A percentile compares a stretch with the other conserved stretches of the same genome.
These are phyloP conservation scores for Lodderomyces margitis DNA, from an alignment of 1,139 yeast species.

Conservation along the genomic window DNA sequence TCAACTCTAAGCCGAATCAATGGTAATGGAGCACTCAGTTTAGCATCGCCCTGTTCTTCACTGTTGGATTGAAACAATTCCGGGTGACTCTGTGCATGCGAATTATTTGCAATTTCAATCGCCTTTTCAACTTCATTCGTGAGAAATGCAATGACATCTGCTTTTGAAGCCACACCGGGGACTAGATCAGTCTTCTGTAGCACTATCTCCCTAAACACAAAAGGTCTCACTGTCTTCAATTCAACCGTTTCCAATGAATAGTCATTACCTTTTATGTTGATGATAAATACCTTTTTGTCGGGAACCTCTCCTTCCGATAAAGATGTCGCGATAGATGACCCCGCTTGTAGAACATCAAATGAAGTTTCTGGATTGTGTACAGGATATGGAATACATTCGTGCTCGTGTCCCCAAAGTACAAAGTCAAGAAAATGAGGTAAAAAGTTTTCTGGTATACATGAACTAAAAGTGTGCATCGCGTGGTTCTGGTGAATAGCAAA, in stretches of 20 bases:
- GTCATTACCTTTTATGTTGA: constrained; percentile 59
- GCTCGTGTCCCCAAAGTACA: constrained; percentile 97
- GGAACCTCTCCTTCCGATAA: constrained; percentile 81
- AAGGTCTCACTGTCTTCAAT: constrained; percentile 78
- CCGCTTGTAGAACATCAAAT: constrained; percentile 86
- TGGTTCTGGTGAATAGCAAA: constrained; percentile 93
- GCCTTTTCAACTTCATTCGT: constrained; percentile 63
- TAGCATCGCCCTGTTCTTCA: neutral
- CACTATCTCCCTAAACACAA: constrained; percentile 65
- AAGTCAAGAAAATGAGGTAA: constrained; percentile 80
- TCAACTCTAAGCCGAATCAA: constrained; percentile 80
- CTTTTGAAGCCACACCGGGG: constrained; percentile 64
- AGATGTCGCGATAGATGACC: constrained; percentile 92
- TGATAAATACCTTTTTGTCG: constrained; percentile 69
- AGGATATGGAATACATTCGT: constrained; percentile 82
- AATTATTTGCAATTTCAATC: constrained; percentile 55
- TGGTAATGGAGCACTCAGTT: constrained; percentile 57
- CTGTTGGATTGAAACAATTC: constrained; percentile 18
- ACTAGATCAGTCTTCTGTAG: constrained; percentile 54
- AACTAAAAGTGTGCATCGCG: constrained; percentile 74
- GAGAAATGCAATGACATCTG: constrained; percentile 61
- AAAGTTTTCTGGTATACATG: constrained; percentile 80
- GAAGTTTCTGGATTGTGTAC: constrained; percentile 62
- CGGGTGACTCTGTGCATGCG: constrained; percentile 44
- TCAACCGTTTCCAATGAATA: constrained; percentile 65